Evolutionary conservation across 176 grass and related monocot species (phyloP).

Genomic region (Stipa capillata): DNA sequence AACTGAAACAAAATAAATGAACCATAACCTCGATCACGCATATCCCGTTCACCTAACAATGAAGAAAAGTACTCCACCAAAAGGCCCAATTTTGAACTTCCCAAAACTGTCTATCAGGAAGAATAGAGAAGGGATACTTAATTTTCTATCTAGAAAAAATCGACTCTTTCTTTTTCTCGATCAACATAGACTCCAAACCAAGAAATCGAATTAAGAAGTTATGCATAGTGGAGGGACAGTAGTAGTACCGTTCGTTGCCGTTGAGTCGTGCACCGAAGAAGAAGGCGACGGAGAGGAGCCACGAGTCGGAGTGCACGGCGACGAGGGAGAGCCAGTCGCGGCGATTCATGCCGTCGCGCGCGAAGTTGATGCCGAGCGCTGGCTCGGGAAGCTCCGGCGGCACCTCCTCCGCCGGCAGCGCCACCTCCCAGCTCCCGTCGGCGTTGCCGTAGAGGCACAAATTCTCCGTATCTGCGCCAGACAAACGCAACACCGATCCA

Average conservation of each 20-base stretch:
- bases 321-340: slow-evolving; percentile 73
- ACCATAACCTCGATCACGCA: slow-evolving; percentile 15
- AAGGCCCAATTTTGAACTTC: slow-evolving; percentile 6
- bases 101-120: neutral
- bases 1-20: slow-evolving; percentile 21
- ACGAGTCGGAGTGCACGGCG: slow-evolving; percentile 72
- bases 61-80: slow-evolving; percentile 14
- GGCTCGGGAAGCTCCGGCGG: slow-evolving; percentile 73
- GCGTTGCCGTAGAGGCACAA: slow-evolving; percentile 60
- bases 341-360: slow-evolving; percentile 65
- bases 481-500: neutral
- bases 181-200: neutral
- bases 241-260: slow-evolving; percentile 50
- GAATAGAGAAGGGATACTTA: neutral
- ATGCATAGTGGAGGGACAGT: neutral
- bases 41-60: slow-evolving; percentile 9
- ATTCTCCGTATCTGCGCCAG: slow-evolving; percentile 56
- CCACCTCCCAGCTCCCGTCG: slow-evolving; percentile 54
- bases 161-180: too few relatives aligned
- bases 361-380: slow-evolving; percentile 77
- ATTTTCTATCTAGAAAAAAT: too few relatives aligned
- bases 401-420: slow-evolving; percentile 67
- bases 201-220: neutral
- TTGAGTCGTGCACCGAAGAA: slow-evolving; percentile 57
- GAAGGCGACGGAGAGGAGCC: slow-evolving; percentile 71